These are phyloP conservation scores for Globomyces sp. DNA, from an alignment of 371 early-diverging fungal species.

Conservation along the genomic window DNA sequence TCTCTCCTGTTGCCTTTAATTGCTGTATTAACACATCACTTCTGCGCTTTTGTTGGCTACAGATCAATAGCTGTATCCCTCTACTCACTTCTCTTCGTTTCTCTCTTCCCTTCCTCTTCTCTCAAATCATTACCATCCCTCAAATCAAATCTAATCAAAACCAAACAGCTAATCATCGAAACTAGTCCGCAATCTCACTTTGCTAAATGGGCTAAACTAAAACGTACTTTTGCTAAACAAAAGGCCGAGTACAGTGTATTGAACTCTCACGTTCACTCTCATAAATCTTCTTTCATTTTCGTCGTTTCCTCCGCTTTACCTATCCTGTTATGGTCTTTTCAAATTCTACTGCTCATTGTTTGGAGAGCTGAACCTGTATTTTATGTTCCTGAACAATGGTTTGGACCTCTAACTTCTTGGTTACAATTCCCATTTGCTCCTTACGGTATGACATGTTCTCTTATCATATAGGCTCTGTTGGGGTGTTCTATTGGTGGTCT, in stretches of 20 bases:
- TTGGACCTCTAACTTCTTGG: conserved; percentile 72
- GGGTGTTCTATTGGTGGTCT: conserved; percentile 15
- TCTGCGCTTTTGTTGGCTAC: not conserved
- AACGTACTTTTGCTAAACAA: conserved; percentile 73
- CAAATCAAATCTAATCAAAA: not conserved
- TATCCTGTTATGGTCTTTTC: conserved; percentile 67
- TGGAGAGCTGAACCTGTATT: conserved; percentile 75
- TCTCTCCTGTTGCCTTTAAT: not conserved
- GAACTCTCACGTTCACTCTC: not conserved
- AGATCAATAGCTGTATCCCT: too few relatives aligned
- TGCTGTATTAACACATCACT: conserved; percentile 4
- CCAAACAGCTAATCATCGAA: conserved; percentile 1
- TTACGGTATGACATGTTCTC: conserved; percentile 45
- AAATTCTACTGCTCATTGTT: conserved; percentile 64
- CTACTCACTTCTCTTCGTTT: too few relatives aligned
- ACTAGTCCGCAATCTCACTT: conserved; percentile 73
- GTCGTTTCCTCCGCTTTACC: conserved; percentile 54
- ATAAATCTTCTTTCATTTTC: not conserved
- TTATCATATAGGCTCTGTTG: not conserved
- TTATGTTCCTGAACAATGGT: conserved; percentile 79
- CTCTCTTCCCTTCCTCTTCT: too few relatives aligned
- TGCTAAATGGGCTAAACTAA: conserved; percentile 92
- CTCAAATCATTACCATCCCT: not conserved
- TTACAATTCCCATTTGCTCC: conserved; percentile 81
- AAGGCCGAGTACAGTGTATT: conserved; percentile 23